Evolutionary conservation across 371 early-diverging fungal species (phyloP).

Genomic region (Mucor irregularis): DNA sequence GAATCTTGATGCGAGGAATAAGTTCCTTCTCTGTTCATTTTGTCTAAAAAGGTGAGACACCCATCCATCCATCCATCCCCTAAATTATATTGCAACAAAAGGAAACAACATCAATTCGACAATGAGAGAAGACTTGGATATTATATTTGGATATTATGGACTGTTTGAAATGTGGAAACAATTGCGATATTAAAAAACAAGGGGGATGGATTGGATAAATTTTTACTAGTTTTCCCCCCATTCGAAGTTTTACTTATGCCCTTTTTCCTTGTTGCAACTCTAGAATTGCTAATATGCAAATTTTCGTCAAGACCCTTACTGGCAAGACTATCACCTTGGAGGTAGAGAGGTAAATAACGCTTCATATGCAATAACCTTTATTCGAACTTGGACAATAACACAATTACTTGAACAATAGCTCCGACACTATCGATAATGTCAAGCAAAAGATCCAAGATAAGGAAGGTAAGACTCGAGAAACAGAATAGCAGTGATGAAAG

Average conservation of each 20-base stretch:
- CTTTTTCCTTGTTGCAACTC: neutral
- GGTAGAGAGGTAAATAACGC: slow-evolving; percentile 81
- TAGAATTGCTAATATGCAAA: slow-evolving; percentile 60
- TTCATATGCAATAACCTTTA: no score
- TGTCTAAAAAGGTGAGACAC: slow-evolving; percentile 25
- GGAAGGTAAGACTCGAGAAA: slow-evolving; percentile 57
- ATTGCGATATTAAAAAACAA: neutral
- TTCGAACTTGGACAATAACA: neutral
- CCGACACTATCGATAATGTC: slow-evolving; percentile 68
- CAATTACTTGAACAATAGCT: slow-evolving; percentile 32
- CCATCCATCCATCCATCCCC: slow-evolving; percentile 20
- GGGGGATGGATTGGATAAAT: neutral
- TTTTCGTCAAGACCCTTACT: slow-evolving; percentile 88
- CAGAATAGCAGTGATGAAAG: neutral
- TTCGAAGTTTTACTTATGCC: no score
- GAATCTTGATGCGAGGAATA: slow-evolving; percentile 4
- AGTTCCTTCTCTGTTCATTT: slow-evolving; percentile 33
- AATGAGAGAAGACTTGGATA: neutral
- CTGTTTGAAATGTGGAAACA: no score
- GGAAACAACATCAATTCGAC: neutral
- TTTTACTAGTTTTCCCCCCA: neutral
- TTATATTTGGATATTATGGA: no score
- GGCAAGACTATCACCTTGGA: slow-evolving; percentile 96
- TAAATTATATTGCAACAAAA: neutral
- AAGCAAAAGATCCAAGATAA: slow-evolving; percentile 98